Percentiles rank a stretch among this genome's conserved stretches.
These are phyloP conservation scores for Pseudocercospora eumusae DNA, from an alignment of 2,329 filamentous ascomycete genomes.

Conservation along the genomic window DNA sequence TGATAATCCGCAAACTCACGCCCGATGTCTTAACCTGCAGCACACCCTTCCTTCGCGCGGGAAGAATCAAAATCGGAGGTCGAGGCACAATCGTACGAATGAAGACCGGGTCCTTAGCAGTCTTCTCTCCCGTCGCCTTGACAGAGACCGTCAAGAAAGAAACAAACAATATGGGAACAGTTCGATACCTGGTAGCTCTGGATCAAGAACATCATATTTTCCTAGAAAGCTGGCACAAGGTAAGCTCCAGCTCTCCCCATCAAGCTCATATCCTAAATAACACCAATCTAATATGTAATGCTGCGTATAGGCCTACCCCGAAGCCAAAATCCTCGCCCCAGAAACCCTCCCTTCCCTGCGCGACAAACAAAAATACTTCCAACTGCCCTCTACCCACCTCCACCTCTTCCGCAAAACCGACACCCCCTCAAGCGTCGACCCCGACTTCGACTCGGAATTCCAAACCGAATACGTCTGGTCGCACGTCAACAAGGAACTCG, in stretches of 20 bases:
- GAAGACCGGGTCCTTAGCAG: constrained; percentile 72
- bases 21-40: constrained; percentile 77
- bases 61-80: constrained; percentile 78
- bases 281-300: neutral
- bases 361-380: constrained; percentile 43
- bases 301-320: constrained; percentile 62
- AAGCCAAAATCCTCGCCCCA: constrained; percentile 77
- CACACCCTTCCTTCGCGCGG: constrained; percentile 81
- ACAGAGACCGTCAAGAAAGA: constrained; percentile 72
- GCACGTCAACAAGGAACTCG: constrained; percentile 82
- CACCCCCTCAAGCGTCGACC: constrained; percentile 54
- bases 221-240: constrained; percentile 75
- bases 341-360: constrained; percentile 84
- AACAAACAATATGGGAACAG: constrained; percentile 60
- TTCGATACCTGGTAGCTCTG: constrained; percentile 82
- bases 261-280: constrained; percentile 20
- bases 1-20: constrained; percentile 85
- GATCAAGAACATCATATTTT: constrained; percentile 97
- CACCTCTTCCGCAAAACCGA: constrained; percentile 58
- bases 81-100: constrained; percentile 84
- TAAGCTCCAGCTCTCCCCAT: constrained; percentile 17
- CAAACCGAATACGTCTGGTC: constrained; percentile 78
- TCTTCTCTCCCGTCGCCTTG: constrained; percentile 89
- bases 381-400: constrained; percentile 31
- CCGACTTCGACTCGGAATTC: constrained; percentile 85